Evolutionary conservation across 1,284 basidiomycete genomes (phyloP).

Genomic region (Amylostereum chailletii): DNA sequence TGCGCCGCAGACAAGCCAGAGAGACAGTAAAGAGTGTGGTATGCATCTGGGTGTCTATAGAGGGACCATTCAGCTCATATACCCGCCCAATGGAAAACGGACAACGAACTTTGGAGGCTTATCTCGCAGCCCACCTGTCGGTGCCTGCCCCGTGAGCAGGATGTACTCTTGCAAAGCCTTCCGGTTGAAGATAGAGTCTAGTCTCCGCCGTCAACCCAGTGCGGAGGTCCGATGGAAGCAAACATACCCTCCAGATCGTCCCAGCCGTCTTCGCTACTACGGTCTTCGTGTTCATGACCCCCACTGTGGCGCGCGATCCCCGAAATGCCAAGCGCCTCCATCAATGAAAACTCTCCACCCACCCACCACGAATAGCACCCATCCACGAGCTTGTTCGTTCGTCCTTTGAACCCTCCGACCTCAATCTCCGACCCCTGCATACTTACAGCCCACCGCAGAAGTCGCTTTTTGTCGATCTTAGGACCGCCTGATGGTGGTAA

Average conservation of each 20-base stretch:
- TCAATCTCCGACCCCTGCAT: slow-evolving; percentile 85
- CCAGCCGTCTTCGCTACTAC: slow-evolving; percentile 36
- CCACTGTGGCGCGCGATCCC: slow-evolving; percentile 16
- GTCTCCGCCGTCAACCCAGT: too few species aligned
- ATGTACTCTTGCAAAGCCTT: slow-evolving; percentile 84
- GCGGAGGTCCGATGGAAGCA: not conserved
- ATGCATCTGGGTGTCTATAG: slow-evolving; percentile 68
- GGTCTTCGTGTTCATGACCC: slow-evolving; percentile 2
- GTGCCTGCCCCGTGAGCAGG: slow-evolving; percentile 78
- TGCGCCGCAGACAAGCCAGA: slow-evolving; percentile 85
- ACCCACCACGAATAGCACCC: slow-evolving; percentile 99
- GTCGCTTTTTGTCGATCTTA: slow-evolving; percentile 47
- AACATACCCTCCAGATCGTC: slow-evolving; percentile 54
- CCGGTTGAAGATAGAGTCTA: slow-evolving; percentile 49
- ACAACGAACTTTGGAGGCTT: slow-evolving; percentile 84
- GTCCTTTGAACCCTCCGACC: slow-evolving; percentile 86
- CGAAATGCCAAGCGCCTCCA: slow-evolving; percentile 59
- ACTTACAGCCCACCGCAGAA: slow-evolving; percentile 78
- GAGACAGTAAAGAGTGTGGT: slow-evolving; percentile 89
- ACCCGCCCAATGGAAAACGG: slow-evolving; percentile 7
- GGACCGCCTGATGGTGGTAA: slow-evolving; percentile 23
- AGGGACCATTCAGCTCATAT: not conserved
- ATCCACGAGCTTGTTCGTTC: slow-evolving; percentile 97
- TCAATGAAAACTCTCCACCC: slow-evolving; percentile 79
- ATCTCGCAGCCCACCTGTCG: slow-evolving; percentile 82